Evolutionary conservation across 1,139 yeast species (phyloP).

Genomic region (Magnusiomyces magnusii): DNA sequence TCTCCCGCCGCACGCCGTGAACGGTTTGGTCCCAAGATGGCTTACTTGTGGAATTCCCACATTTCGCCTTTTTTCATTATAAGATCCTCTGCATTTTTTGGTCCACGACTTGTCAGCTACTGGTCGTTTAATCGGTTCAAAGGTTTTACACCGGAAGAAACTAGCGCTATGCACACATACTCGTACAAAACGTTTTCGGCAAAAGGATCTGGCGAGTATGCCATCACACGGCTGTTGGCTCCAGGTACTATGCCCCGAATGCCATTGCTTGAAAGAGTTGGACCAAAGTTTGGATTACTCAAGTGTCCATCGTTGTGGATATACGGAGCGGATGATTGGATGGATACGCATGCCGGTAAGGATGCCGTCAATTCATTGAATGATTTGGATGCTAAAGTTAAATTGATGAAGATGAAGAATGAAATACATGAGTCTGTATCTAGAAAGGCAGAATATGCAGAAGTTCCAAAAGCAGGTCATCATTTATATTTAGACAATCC

Average conservation of each 20-base stretch:
- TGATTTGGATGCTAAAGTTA: constrained; percentile 18
- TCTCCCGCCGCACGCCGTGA: background rate
- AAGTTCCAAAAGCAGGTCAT: constrained; percentile 60
- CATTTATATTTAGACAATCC: constrained; percentile 74
- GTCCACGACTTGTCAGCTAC: constrained; percentile 25
- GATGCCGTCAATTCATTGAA: constrained; percentile 41
- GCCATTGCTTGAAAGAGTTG: constrained; percentile 63
- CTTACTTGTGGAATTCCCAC: constrained; percentile 28
- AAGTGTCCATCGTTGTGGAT: constrained; percentile 47
- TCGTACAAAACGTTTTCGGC: constrained; percentile 53
- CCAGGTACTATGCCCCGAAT: constrained; percentile 71
- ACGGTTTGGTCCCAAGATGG: constrained; percentile 3
- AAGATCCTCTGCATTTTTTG: constrained; percentile 24
- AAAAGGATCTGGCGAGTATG: constrained; percentile 58
- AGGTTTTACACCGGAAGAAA: constrained; percentile 19
- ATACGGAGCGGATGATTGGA: constrained; percentile 83
- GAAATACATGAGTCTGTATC: background rate
- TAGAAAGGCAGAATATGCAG: constrained; percentile 35
- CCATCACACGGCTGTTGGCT: constrained; percentile 54
- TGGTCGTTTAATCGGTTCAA: constrained; percentile 28
- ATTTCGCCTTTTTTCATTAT: constrained; percentile 25
- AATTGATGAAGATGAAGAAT: background rate
- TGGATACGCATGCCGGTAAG: constrained; percentile 69
- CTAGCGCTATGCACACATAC: constrained; percentile 42
- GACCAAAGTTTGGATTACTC: constrained; percentile 23